phyloP scores from a whole-genome alignment of 352 stramenopile species.

The Globisporangium polare region DNA sequence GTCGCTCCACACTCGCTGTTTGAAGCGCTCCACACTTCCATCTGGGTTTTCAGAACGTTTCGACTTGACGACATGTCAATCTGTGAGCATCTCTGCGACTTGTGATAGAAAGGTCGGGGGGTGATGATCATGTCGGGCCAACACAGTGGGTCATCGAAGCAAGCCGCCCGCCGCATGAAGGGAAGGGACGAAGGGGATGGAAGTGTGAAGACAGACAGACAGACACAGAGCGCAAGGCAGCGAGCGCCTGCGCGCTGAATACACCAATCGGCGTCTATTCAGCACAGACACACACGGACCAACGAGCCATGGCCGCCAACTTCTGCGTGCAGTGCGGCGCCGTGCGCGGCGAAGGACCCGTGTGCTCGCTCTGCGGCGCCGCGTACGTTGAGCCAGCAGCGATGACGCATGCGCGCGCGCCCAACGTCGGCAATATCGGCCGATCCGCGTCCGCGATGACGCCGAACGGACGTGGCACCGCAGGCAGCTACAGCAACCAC shows the following conservation, averaged over 20 bases:
- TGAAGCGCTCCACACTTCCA: background rate
- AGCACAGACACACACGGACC: too few species aligned
- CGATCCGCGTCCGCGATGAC: constrained; percentile 5
- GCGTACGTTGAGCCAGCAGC: constrained; percentile 3
- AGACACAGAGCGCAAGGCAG: too few species aligned
- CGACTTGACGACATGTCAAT: background rate
- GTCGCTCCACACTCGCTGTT: background rate
- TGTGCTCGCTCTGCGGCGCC: constrained; percentile 17
- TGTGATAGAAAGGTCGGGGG: background rate
- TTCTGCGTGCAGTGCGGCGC: constrained; percentile 20
- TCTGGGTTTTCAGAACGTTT: background rate
- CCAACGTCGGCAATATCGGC: background rate
- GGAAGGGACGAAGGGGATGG: background rate
- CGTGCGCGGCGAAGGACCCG: background rate
- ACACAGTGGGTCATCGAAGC: background rate
- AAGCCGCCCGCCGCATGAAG: background rate
- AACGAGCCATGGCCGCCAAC: constrained; percentile 13
- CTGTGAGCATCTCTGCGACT: background rate
- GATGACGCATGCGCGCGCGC: background rate
- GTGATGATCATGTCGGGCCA: background rate
- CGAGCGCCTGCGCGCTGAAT: too few species aligned
- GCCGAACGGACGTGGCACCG: background rate
- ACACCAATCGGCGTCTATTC: too few species aligned
- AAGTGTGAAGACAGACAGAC: background rate
- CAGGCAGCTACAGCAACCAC: background rate